A percentile compares a stretch with the other conserved stretches of the same genome.
Conservation (phyloP, 805 yeast species). For the Lipomyces kockii region DNA sequence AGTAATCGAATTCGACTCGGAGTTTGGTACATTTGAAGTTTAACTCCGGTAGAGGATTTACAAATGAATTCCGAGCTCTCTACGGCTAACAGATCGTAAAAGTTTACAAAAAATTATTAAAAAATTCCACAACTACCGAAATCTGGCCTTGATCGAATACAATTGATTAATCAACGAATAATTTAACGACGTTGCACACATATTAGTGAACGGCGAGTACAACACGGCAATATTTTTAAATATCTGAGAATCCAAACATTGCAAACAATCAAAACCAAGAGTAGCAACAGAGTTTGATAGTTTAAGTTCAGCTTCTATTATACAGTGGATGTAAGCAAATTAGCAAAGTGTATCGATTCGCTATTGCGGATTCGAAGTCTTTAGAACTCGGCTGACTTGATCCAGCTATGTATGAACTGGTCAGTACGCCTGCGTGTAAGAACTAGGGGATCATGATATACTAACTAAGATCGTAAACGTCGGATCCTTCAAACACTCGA, state of each 20-base stretch:
- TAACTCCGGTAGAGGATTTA: too few relatives aligned
- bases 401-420: conserved; percentile 10
- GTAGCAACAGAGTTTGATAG: background rate
- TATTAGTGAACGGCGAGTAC: background rate
- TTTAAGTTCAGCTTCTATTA: background rate
- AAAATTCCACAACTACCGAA: background rate
- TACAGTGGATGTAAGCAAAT: conserved; percentile 1
- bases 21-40: too few relatives aligned
- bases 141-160: background rate
- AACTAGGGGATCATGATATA: background rate
- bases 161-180: background rate
- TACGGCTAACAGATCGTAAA: too few relatives aligned
- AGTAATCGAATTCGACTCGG: too few relatives aligned
- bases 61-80: too few relatives aligned
- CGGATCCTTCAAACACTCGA: conserved; percentile 23
- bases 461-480: conserved; percentile 18
- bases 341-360: background rate
- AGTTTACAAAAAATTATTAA: too few relatives aligned
- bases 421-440: background rate
- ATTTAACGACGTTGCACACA: background rate
- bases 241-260: background rate
- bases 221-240: background rate
- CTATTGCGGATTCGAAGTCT: background rate
- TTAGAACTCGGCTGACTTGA: conserved; percentile 6
- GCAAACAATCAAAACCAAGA: background rate